phyloP scores from a whole-genome alignment of 1,139 yeast genomes.

The Debaryomyces singareniensis region DNA sequence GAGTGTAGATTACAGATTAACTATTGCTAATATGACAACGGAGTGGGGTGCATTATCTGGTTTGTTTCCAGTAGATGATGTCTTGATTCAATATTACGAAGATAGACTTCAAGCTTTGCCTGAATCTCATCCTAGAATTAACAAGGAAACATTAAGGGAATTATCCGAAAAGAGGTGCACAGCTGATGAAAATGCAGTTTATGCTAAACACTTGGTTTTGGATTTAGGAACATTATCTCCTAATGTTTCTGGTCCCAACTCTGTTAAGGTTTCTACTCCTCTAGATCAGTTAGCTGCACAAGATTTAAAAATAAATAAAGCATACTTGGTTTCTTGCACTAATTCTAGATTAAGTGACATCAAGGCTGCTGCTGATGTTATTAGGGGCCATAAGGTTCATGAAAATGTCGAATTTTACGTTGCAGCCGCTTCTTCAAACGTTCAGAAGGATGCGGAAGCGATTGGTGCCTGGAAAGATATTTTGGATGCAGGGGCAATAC shows the following conservation, averaged over 20 bases:
- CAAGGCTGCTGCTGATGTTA: conserved; percentile 87
- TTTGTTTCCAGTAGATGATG: conserved; percentile 85
- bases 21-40: conserved; percentile 98
- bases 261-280: conserved; percentile 84
- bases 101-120: conserved; percentile 60
- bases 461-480: conserved; percentile 89
- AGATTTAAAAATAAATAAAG: conserved; percentile 79
- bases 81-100: conserved; percentile 71
- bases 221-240: conserved; percentile 88
- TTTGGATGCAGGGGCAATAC: conserved; percentile 87
- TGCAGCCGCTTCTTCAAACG: conserved; percentile 94
- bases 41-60: conserved; percentile 99
- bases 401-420: conserved; percentile 90
- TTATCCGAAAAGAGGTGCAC: conserved; percentile 39
- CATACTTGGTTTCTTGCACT: conserved; percentile 96
- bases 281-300: conserved; percentile 67
- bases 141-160: conserved; percentile 46
- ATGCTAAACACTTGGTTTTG: conserved; percentile 80
- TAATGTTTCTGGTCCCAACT: conserved; percentile 91
- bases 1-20: conserved; percentile 84
- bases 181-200: conserved; percentile 73
- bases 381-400: conserved; percentile 76
- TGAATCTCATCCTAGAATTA: conserved; percentile 83
- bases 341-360: conserved; percentile 90
- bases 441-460: conserved; percentile 86